phyloP scores from a whole-genome alignment of 768 basidiomycete genomes.

The Pleurotus djamor region DNA sequence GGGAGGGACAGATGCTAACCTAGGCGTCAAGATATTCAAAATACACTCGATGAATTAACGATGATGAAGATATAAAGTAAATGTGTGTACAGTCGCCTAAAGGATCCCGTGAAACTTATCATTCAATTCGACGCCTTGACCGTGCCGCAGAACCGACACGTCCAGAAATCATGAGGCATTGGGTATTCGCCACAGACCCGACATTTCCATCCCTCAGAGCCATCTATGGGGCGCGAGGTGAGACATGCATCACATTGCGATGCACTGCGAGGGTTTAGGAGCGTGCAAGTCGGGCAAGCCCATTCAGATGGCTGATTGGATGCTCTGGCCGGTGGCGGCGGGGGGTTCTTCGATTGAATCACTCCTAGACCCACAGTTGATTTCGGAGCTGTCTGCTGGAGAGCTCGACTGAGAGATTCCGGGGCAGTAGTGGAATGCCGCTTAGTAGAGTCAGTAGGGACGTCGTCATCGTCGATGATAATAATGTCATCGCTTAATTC shows the following conservation, averaged over 20 bases:
- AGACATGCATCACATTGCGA: conserved; percentile 64
- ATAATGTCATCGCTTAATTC: not conserved
- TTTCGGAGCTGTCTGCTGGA: too few relatives aligned
- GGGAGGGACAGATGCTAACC: conserved; percentile 29
- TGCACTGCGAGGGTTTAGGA: conserved; percentile 49
- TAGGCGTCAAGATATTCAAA: conserved; percentile 43
- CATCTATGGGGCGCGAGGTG: conserved; percentile 26
- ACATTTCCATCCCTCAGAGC: conserved; percentile 59
- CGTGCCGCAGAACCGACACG: conserved; percentile 69
- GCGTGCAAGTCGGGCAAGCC: conserved; percentile 62
- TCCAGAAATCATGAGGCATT: conserved; percentile 69
- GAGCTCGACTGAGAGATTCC: too few relatives aligned
- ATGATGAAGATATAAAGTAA: not conserved
- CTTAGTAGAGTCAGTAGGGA: too few relatives aligned
- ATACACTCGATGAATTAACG: conserved; percentile 21
- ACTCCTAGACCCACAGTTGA: not conserved
- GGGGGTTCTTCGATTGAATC: not conserved
- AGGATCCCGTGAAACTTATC: not conserved
- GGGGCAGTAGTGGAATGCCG: too few relatives aligned
- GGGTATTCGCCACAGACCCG: conserved; percentile 58
- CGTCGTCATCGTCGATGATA: not conserved
- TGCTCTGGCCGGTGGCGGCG: not conserved
- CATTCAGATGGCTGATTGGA: conserved; percentile 29
- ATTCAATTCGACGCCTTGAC: conserved; percentile 48
- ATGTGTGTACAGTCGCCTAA: not conserved